Base-by-base conservation (phyloP, 2,329 filamentous ascomycete genomes). In the Cytospora mali region DNA sequence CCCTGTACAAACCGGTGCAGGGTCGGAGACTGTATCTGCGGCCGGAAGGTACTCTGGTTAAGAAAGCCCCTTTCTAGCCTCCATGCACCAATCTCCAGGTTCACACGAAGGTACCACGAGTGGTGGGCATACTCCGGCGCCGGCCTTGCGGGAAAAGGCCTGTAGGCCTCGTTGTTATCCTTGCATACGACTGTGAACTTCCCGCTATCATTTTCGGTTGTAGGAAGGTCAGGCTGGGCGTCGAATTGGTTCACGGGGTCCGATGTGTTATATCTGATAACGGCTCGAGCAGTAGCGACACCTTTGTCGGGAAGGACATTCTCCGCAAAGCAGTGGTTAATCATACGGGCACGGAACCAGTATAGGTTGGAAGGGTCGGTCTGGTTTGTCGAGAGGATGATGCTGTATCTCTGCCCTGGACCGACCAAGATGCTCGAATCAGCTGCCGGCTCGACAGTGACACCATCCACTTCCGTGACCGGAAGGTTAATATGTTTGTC, bases 381-480 rank as follows among this genome's bases (percentile, higher is more conserved):
- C 55, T 83, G 82, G 69, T 88, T 87, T 6, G 87, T 80, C 1
- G 84, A 83, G 1, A 92, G 69, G 0, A 92, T 74, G 16, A 89
- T 79, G 68, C 88, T 89, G 69, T 91, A 92, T 16, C 90, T 82
- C 70, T 92, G 89, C 0, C 88, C 89, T 1, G 88, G 88, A 9
- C 87, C 82, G 25, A 93, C 77, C 64, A 89, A 87, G 58, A 92
- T 74, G 65, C 85, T 82, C 35, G 83, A 79, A 7, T 87, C 82
- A 1, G 83, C 77, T 5, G 78, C 75, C 0, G 89, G 86, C 62
- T 86, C 80, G 1, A 90, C 84, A 39, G 85, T 83, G 1, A 88
- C 85, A 18, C 89, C 89, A 69, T 92, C 89, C 0, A 90, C 86
- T 71, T 92, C 89, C 11, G 89, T 85, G 52, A 92, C 76, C 0